Conservation (phyloP, 2,329 filamentous ascomycete species). For the Phyllosticta ampelicida region DNA sequence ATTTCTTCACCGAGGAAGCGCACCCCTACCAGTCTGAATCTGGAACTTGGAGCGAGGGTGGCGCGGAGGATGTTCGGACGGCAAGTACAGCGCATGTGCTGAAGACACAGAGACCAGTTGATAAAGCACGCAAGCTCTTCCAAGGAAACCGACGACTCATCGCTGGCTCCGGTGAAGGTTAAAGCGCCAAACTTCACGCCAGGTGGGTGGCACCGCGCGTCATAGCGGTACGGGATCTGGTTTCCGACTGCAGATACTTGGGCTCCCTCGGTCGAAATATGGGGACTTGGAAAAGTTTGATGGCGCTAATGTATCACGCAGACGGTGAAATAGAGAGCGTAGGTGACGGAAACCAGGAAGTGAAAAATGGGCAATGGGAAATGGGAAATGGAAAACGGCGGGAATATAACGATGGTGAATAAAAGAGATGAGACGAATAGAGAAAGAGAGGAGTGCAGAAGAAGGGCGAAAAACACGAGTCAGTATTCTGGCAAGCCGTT, state of each 20-base stretch:
- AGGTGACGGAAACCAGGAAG: too few species aligned
- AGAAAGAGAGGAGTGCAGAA: background rate
- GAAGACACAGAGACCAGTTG: background rate
- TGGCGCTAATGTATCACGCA: background rate
- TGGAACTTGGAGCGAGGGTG: background rate
- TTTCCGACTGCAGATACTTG: conserved; percentile 2
- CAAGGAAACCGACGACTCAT: background rate
- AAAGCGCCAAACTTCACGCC: background rate
- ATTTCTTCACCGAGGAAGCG: background rate
- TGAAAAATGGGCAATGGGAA: background rate
- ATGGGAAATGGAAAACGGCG: background rate
- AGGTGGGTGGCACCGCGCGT: background rate
- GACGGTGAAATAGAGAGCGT: background rate
- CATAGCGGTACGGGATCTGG: conserved; percentile 8
- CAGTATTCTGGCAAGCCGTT: background rate
- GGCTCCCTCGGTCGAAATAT: conserved; percentile 1
- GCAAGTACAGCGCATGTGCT: background rate
- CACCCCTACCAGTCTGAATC: background rate
- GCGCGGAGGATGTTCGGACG: background rate
- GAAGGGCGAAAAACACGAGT: background rate
- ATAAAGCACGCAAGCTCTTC: background rate
- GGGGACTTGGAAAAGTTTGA: background rate
- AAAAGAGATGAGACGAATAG: background rate
- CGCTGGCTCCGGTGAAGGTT: background rate
- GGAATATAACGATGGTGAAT: background rate